phyloP scores from a whole-genome alignment of 1,284 basidiomycete genomes.

The Cystobasidiaceae sp. region DNA sequence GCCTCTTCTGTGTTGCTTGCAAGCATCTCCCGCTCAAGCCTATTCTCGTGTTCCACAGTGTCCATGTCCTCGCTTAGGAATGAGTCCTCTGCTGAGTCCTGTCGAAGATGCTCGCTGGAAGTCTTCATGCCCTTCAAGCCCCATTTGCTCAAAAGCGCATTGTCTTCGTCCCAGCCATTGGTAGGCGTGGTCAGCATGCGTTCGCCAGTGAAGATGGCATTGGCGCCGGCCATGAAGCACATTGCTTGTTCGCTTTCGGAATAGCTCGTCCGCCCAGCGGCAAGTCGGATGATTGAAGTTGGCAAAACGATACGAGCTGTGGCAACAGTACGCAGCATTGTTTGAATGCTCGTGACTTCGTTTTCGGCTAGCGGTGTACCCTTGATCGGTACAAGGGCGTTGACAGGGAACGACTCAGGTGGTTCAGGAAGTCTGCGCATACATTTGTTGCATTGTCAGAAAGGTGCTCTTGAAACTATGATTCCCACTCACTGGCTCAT shows the following conservation, averaged over 20 bases:
- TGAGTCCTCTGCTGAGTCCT: background rate
- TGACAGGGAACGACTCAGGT: conserved; percentile 97
- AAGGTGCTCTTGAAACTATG: background rate
- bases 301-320: conserved; percentile 91
- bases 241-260: conserved; percentile 90
- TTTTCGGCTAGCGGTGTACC: conserved; percentile 58
- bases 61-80: background rate
- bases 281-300: conserved; percentile 86
- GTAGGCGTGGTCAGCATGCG: conserved; percentile 91
- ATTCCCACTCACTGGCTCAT: conserved; percentile 74
- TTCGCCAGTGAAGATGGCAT: conserved; percentile 96
- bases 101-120: conserved; percentile 46
- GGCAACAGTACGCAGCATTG: conserved; percentile 86
- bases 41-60: background rate
- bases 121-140: conserved; percentile 85
- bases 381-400: conserved; percentile 69
- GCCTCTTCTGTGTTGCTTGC: background rate
- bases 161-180: conserved; percentile 62
- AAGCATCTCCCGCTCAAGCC: conserved; percentile 13
- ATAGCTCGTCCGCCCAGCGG: conserved; percentile 86
- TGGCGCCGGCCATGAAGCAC: conserved; percentile 98
- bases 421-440: conserved; percentile 75
- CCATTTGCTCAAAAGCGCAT: conserved; percentile 88
- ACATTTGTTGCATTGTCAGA: background rate
- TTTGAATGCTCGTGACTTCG: conserved; percentile 60